Evolutionary conservation across 2,329 filamentous ascomycete species (phyloP).

Genomic region (Ophiobolus disseminans): DNA sequence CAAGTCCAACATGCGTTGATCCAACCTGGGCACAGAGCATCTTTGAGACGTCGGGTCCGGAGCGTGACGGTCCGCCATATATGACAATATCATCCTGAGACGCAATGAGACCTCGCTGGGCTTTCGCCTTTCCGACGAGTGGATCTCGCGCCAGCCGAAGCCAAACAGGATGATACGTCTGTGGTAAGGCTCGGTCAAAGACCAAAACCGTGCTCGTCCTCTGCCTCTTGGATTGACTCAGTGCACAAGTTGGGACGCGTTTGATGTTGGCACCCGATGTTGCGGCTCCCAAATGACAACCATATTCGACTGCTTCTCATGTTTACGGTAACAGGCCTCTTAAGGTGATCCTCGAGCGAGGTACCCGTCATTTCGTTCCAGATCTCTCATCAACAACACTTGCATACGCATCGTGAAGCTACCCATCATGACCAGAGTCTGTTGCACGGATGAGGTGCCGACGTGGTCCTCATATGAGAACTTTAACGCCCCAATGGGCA

Average conservation of each 20-base stretch:
- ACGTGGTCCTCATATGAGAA: slow-evolving; percentile 78
- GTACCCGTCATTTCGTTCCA: slow-evolving; percentile 59
- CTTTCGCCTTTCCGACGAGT: slow-evolving; percentile 66
- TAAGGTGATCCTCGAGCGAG: slow-evolving; percentile 58
- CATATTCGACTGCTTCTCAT: slow-evolving; percentile 12
- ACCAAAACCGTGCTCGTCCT: slow-evolving; percentile 49
- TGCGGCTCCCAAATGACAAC: slow-evolving; percentile 37
- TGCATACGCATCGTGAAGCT: slow-evolving; percentile 57
- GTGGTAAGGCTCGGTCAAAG: slow-evolving; percentile 52
- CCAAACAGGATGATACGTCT: slow-evolving; percentile 45
- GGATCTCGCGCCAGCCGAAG: slow-evolving; percentile 49
- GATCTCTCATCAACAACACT: slow-evolving; percentile 54
- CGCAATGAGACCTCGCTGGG: slow-evolving; percentile 62
- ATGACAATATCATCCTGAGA: slow-evolving; percentile 39
- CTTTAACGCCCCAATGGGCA: slow-evolving; percentile 75
- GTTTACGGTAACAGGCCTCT: slow-evolving; percentile 52
- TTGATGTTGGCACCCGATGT: slow-evolving; percentile 45
- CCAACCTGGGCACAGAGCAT: slow-evolving; percentile 9
- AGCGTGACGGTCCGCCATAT: slow-evolving; percentile 49
- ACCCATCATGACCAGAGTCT: slow-evolving; percentile 70
- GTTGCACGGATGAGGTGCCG: slow-evolving; percentile 74
- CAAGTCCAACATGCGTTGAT: slow-evolving; percentile 33
- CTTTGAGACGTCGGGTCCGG: slow-evolving; percentile 38
- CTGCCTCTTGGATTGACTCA: slow-evolving; percentile 32
- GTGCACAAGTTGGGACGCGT: slow-evolving; percentile 36